phyloP scores from a whole-genome alignment of 345 rosid genomes.

The Salix udensis region DNA sequence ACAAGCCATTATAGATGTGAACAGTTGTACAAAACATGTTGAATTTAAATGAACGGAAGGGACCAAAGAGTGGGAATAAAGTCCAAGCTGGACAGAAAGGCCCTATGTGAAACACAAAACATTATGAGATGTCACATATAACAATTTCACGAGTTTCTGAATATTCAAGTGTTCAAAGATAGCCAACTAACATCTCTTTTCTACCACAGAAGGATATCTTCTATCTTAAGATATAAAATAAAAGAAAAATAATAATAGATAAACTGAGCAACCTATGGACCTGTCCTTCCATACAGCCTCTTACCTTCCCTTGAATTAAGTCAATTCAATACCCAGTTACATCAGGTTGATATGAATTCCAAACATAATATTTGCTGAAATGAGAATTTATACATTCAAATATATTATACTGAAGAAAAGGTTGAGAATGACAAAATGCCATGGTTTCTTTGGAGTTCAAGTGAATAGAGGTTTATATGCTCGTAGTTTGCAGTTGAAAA shows the following conservation, averaged over 20 bases:
- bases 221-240: background rate
- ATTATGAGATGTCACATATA: background rate
- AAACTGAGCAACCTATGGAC: background rate
- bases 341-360: background rate
- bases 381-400: background rate
- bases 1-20: background rate
- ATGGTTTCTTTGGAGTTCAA: background rate
- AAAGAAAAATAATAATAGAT: background rate
- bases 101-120: background rate
- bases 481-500: background rate
- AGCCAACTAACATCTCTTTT: background rate
- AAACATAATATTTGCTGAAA: background rate
- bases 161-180: background rate
- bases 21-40: background rate
- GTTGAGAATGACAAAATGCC: background rate
- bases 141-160: background rate
- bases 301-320: background rate
- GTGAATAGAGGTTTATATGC: background rate
- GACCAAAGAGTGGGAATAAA: background rate
- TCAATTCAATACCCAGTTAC: background rate
- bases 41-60: background rate
- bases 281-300: background rate
- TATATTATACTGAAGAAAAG: background rate
- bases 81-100: background rate
- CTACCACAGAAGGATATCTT: background rate